Evolutionary conservation across 371 early-diverging fungal species (phyloP), one percentile per base, ranked within the genome.

Genomic region (Lichtheimia hyalospora): DNA sequence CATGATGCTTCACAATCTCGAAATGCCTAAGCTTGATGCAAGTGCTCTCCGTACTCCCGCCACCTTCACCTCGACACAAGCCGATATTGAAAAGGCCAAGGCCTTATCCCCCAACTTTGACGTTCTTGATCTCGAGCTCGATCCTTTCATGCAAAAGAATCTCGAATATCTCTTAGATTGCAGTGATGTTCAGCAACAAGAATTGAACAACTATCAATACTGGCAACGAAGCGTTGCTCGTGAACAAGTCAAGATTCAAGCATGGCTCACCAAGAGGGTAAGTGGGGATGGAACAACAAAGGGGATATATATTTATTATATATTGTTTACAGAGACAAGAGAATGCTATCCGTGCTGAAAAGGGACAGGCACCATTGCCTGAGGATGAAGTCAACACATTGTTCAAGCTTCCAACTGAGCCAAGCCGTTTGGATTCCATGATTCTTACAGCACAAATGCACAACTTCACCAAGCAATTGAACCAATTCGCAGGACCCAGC

Each of bases 201-300:
- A 95, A 71, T 91, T 93, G 63, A 90, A 91, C 87, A 89, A 92
- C 74, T 94, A 92, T 77, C 90, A 91, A 64, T 93, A 93, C 77
- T 96, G 96, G 95, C 90, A 94, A 77, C 89, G 95, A 67, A 88
- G 87, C 56, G 84, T 90, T 68, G 90, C 89, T 61, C 91, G 93
- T 74, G 96, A 96, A 73, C 90, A 93, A 77, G 70, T 82, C 66
- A 86, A 83, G 74, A 71, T 88, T 61, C 82, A 89, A 63, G 80
- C 84, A 57, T 84, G 74, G 71, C 69, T 88, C 18, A 61, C 77
- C 46, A 75, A 79, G 70, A 77, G 86, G 73, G 86, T 86, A 79
- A 60, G 81, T 59, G 10, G 25, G 15, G 18, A 27, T 46, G 5
- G 2, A 18, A 16, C 46, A 21, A 21, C 10, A 21, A 21, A 16